These are phyloP conservation scores for Cnidoscolus chayamansa DNA, from an alignment of 441 rosid genomes.

Conservation along the genomic window DNA sequence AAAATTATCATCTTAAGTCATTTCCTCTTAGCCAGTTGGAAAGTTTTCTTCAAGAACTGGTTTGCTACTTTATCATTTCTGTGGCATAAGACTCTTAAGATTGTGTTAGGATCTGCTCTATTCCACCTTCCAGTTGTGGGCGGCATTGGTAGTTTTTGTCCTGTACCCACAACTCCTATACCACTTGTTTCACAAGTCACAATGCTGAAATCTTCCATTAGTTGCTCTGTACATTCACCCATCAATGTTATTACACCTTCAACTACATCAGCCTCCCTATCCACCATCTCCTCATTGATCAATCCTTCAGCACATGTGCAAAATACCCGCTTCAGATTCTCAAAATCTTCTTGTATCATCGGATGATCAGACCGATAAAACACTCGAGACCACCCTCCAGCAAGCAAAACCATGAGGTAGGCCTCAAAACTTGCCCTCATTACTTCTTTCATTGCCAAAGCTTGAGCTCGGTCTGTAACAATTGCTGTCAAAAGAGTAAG, in stretches of 20 bases:
- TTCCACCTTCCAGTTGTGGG: conserved; percentile 82
- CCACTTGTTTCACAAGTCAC: conserved; percentile 67
- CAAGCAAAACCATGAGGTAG: conserved; percentile 71
- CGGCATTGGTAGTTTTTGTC: conserved; percentile 80
- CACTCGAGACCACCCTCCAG: conserved; percentile 63
- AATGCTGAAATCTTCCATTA: conserved; percentile 76
- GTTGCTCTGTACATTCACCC: conserved; percentile 72
- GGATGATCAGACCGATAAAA: conserved; percentile 54
- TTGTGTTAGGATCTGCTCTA: conserved; percentile 73
- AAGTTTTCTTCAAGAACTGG: conserved; percentile 61
- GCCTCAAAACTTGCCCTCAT: conserved; percentile 78
- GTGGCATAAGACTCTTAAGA: conserved; percentile 70
- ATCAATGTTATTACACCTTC: conserved; percentile 71
- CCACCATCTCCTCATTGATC: conserved; percentile 59
- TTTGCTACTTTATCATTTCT: conserved; percentile 70
- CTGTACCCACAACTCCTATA: conserved; percentile 40
- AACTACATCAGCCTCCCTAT: conserved; percentile 66
- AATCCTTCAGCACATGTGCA: conserved; percentile 78
- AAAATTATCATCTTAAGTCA: conserved; percentile 1
- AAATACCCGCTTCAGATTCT: conserved; percentile 57
- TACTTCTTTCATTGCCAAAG: conserved; percentile 69
- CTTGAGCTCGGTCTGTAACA: conserved; percentile 68
- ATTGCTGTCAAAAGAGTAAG: conserved; percentile 61
- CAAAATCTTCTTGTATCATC: conserved; percentile 66
- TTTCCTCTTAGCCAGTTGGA: conserved; percentile 55